Evolutionary conservation across 495 filamentous ascomycete genomes (phyloP), one percentile per base, ranked within the genome.

Genomic region (Hyaloscypha bicolor): DNA sequence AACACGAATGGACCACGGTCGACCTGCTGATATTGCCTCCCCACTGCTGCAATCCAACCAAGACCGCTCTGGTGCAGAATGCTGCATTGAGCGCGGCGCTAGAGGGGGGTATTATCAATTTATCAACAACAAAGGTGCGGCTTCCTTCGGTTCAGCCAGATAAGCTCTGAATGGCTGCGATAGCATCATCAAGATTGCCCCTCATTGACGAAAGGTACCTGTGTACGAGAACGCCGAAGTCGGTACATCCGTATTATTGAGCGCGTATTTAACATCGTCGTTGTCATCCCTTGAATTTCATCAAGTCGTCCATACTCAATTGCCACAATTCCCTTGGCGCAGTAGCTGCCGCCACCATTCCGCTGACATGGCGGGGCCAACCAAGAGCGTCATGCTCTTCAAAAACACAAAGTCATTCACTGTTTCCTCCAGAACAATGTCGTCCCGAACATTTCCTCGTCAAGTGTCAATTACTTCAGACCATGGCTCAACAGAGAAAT

Each of bases 71-170:
- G 21, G 29, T 30, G 53, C 9, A 48, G 42, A 19, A 11, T 48
- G 16, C 16, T 60, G 33, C 14, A 30, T 60, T 60, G 57, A 42
- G 68, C 63, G 68, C 32, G 57, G 55, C 62, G 63, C 42, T 48
- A 37, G 35, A 37, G 35, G 14, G 9, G 2, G 51, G 51, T 53
- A 53, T 21, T 53, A 25, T 25, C 25, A 25, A 25, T 25, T 25
- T 25, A 25, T 31, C 9, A 22, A n/a, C 48, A 53, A 58, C 19
- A 42, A 65, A 53, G 35, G 31, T 4, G 9, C 70, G 70, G 70
- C 70, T 72, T 62, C 14, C 53, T 32, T 69, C 70, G 70, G 70
- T 60, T 60, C 63, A 72, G 62, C n/a, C 45, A 35, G 66, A 71
- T 68, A 68, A 68, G 45, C 60, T 66, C 60, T 8, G 21, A 52